Conservation (phyloP, 2,329 filamentous ascomycete species). For the Ophiostoma angusticollis region DNA sequence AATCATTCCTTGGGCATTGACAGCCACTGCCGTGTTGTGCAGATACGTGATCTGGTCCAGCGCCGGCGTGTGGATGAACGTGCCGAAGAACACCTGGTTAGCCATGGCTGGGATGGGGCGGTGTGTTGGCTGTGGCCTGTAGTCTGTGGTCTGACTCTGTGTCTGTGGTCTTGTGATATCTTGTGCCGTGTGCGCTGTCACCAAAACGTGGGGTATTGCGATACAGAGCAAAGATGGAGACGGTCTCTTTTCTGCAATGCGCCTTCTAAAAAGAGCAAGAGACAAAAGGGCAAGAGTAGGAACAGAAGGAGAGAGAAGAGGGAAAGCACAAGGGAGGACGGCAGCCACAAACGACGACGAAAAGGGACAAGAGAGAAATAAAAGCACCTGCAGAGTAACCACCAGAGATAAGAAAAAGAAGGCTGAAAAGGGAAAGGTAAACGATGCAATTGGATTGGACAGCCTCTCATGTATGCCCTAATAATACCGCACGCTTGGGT, state of each 20-base stretch:
- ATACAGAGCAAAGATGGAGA: background rate
- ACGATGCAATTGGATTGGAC: background rate
- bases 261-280: background rate
- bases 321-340: background rate
- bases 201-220: background rate
- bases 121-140: no score
- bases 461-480: no score
- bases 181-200: no score
- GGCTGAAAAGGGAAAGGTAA: background rate
- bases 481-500: no score
- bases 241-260: no score
- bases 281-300: background rate
- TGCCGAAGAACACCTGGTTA: constrained; percentile 39
- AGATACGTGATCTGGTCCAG: constrained; percentile 37
- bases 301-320: background rate
- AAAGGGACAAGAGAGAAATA: background rate
- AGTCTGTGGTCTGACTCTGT: no score
- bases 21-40: constrained; percentile 36
- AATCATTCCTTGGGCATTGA: constrained; percentile 38
- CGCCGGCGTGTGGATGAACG: constrained; percentile 40
- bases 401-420: no score
- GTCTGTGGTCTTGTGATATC: no score
- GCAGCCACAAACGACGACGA: background rate
- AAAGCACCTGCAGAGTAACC: constrained; percentile 13
- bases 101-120: constrained; percentile 4